These are phyloP conservation scores for Pyrenophora tritici-repentis DNA, from an alignment of 2,329 filamentous ascomycete genomes.

Conservation along the genomic window DNA sequence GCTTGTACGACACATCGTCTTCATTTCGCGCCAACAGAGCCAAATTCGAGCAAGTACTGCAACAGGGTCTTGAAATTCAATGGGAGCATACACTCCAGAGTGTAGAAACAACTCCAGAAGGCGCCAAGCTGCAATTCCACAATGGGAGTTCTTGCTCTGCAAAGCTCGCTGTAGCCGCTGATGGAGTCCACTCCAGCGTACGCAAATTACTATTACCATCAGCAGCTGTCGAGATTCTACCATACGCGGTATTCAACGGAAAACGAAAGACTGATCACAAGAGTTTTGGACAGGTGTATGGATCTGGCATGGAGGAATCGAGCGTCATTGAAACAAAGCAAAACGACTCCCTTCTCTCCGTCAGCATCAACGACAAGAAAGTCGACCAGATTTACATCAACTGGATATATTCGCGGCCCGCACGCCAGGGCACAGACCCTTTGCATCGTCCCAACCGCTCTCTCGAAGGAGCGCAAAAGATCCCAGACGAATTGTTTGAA, in stretches of 20 bases:
- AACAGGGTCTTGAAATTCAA: constrained; percentile 44
- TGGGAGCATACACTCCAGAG: constrained; percentile 36
- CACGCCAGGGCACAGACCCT: constrained; percentile 31
- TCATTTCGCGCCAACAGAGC: constrained; percentile 45
- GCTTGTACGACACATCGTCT: background rate
- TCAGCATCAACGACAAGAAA: constrained; percentile 37
- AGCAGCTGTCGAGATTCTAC: constrained; percentile 32
- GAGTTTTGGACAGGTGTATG: constrained; percentile 22
- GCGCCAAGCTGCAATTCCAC: constrained; percentile 7
- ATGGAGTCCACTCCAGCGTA: constrained; percentile 47
- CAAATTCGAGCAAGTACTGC: constrained; percentile 43
- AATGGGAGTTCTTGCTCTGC: constrained; percentile 15
- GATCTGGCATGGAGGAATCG: constrained; percentile 10
- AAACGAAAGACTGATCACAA: constrained; percentile 28
- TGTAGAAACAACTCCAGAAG: constrained; percentile 9
- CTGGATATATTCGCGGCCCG: constrained; percentile 49
- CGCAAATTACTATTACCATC: constrained; percentile 34
- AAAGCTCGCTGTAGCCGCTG: constrained; percentile 41
- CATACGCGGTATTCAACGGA: constrained; percentile 46
- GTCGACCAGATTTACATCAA: constrained; percentile 40
- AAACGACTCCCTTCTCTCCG: constrained; percentile 31
- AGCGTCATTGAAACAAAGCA: constrained; percentile 30
- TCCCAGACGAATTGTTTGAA: constrained; percentile 43
- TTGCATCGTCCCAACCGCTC: constrained; percentile 44
- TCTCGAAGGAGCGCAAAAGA: constrained; percentile 37